These are phyloP conservation scores for Bruguiera parviflora DNA, from an alignment of 345 rosid genomes.

Conservation along the genomic window DNA sequence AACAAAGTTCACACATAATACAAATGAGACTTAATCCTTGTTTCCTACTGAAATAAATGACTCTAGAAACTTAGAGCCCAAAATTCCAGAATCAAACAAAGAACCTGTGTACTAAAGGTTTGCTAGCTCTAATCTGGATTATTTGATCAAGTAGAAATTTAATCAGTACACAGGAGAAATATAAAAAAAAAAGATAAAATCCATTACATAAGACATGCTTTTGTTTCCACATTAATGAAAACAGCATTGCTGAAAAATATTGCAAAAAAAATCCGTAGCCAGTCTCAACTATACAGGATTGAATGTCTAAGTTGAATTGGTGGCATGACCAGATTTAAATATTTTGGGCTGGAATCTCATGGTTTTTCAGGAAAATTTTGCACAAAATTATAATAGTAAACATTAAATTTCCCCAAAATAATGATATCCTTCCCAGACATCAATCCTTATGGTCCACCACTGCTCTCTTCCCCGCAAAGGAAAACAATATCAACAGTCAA, in stretches of 20 bases:
- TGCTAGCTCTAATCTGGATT: background rate
- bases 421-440: background rate
- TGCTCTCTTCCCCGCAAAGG: background rate
- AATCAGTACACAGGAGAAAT: background rate
- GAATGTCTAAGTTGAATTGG: background rate
- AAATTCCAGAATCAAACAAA: background rate
- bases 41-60: too few relatives aligned
- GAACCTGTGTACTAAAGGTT: background rate
- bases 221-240: background rate
- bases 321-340: background rate
- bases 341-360: background rate
- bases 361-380: too few relatives aligned
- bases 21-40: too few relatives aligned
- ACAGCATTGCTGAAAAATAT: background rate
- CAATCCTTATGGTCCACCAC: background rate
- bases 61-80: background rate
- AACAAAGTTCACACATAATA: too few relatives aligned
- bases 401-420: background rate
- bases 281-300: background rate
- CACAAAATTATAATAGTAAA: background rate
- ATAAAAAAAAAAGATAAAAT: background rate
- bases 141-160: background rate
- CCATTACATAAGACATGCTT: too few relatives aligned
- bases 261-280: background rate
- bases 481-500: background rate